These are phyloP conservation scores for Phytophthora fragariae DNA, from an alignment of 352 stramenopile species.

Conservation along the genomic window DNA sequence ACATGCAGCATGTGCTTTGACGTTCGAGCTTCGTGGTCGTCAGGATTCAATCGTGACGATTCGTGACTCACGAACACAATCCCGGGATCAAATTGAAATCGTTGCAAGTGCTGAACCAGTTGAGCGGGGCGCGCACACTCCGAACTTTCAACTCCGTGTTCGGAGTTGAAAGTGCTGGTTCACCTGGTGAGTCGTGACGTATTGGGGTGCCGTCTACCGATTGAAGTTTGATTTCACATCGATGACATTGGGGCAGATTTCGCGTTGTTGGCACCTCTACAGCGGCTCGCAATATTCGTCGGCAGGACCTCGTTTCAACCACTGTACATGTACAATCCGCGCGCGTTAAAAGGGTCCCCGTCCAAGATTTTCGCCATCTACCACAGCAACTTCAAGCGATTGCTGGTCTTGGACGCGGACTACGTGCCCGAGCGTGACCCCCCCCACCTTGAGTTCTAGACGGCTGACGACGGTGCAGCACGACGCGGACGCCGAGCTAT, in stretches of 20 bases:
- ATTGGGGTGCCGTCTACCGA: constrained; percentile 42
- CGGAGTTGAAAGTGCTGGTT: background rate
- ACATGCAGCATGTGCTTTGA: background rate
- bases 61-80: background rate
- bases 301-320: background rate
- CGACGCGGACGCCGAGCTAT: constrained; percentile 40
- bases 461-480: constrained; percentile 52
- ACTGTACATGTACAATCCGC: constrained; percentile 35
- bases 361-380: constrained; percentile 54
- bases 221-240: constrained; percentile 55
- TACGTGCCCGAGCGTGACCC: constrained; percentile 49
- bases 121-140: background rate
- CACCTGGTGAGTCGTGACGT: constrained; percentile 33
- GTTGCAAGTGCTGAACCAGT: no score
- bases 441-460: constrained; percentile 47
- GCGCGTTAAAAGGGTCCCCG: constrained; percentile 39
- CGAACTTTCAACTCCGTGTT: background rate
- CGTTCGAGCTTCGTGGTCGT: background rate
- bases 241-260: constrained; percentile 28
- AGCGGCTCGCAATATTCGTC: constrained; percentile 21
- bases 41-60: background rate
- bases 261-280: constrained; percentile 9
- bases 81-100: background rate
- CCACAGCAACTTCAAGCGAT: constrained; percentile 44
- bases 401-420: constrained; percentile 61